Evolutionary conservation across 495 filamentous ascomycete species (phyloP).

Genomic region (Astrocystis sublimbata): DNA sequence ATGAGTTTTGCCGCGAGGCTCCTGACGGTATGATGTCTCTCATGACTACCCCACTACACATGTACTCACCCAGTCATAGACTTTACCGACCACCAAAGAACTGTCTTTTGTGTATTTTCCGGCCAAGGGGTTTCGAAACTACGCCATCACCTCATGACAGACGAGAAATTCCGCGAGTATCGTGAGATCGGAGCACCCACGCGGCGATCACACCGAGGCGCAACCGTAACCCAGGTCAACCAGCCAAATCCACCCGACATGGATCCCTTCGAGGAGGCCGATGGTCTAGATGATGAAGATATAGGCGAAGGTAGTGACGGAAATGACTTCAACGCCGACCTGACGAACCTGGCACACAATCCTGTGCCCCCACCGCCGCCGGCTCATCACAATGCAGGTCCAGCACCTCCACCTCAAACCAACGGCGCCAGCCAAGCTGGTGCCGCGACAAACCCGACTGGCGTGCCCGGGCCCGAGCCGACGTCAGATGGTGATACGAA

Average conservation of each 20-base stretch:
- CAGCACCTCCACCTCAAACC: background rate
- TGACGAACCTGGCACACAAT: conserved; percentile 18
- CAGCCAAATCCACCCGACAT: conserved; percentile 22
- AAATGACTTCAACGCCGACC: conserved; percentile 30
- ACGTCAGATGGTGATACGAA: background rate
- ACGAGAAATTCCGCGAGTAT: conserved; percentile 34
- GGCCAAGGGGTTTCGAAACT: conserved; percentile 78
- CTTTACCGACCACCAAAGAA: conserved; percentile 92
- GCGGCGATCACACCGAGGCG: conserved; percentile 7
- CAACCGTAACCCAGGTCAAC: conserved; percentile 14
- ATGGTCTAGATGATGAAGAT: conserved; percentile 45
- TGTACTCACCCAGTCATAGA: conserved; percentile 52
- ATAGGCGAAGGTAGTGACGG: conserved; percentile 48
- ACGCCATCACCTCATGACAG: conserved; percentile 71
- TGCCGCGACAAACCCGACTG: background rate
- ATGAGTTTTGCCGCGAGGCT: conserved; percentile 80
- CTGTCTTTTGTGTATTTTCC: conserved; percentile 97
- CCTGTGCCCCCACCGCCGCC: conserved; percentile 20
- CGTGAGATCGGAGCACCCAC: conserved; percentile 6
- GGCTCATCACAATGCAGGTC: conserved; percentile 10
- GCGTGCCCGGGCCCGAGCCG: background rate
- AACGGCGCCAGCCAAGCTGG: background rate
- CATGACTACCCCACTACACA: conserved; percentile 29
- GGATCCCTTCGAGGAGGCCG: conserved; percentile 40
- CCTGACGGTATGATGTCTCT: conserved; percentile 59